A percentile compares a stretch with the other conserved stretches of the same genome.
These are phyloP conservation scores for Alectoria sarmentosa DNA, from an alignment of 495 filamentous ascomycete species.

Conservation along the genomic window DNA sequence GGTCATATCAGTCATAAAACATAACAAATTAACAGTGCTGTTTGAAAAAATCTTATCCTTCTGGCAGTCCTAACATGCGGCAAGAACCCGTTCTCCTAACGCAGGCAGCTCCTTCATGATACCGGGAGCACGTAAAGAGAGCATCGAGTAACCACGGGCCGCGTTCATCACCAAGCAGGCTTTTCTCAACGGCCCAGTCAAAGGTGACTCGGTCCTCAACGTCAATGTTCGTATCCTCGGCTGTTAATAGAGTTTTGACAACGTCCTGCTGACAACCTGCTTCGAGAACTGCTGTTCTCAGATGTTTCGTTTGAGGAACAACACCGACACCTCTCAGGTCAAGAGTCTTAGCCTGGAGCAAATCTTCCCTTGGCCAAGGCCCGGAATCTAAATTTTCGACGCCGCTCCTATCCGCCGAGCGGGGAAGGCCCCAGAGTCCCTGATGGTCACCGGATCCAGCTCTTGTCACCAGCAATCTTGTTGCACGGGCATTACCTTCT, in stretches of 20 bases:
- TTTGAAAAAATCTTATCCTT: background rate
- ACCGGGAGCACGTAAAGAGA: background rate
- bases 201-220: constrained; percentile 1
- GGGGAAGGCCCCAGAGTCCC: background rate
- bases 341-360: background rate
- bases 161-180: constrained; percentile 2
- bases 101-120: background rate
- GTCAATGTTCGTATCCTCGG: background rate
- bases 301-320: constrained; percentile 15
- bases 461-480: background rate
- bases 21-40: no score
- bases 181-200: constrained; percentile 12
- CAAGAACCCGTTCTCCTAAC: background rate
- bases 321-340: constrained; percentile 10
- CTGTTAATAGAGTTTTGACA: constrained; percentile 1
- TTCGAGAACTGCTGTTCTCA: constrained; percentile 19
- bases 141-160: constrained; percentile 15
- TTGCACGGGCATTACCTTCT: constrained; percentile 7
- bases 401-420: background rate
- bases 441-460: background rate
- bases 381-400: background rate
- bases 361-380: background rate
- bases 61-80: background rate
- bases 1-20: background rate
- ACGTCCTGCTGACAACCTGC: constrained; percentile 15